Conservation (phyloP, 83 land plant species). For the Diphasiastrum complanatum region DNA sequence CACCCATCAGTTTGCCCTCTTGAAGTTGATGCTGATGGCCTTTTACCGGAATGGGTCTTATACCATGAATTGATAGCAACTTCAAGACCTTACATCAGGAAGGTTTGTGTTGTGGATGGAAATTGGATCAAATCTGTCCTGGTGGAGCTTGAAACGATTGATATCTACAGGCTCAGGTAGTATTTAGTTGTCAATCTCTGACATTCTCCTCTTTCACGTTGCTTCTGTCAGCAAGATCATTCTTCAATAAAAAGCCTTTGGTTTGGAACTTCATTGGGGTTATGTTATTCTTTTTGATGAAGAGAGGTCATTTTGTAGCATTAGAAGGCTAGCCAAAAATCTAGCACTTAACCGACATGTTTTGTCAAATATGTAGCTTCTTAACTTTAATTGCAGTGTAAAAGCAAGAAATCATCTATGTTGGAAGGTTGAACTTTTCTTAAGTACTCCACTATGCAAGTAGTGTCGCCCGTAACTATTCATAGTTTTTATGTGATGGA, state of each 20-base stretch:
- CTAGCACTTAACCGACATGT: too few relatives aligned
- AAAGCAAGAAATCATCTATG: too few relatives aligned
- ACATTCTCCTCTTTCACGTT: background rate
- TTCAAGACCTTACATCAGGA: slow-evolving; percentile 63
- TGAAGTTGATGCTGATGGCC: slow-evolving; percentile 76
- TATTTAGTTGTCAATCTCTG: background rate
- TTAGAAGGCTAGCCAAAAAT: too few relatives aligned
- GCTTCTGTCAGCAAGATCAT: background rate
- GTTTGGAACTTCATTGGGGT: too few relatives aligned
- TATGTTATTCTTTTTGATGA: too few relatives aligned
- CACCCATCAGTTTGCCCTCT: slow-evolving; percentile 78
- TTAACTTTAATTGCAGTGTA: too few relatives aligned
- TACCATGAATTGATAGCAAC: slow-evolving; percentile 86
- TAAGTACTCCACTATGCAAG: too few relatives aligned
- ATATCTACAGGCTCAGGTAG: slow-evolving; percentile 66
- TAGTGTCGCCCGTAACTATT: too few relatives aligned
- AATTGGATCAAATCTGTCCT: slow-evolving; percentile 69
- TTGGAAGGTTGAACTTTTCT: too few relatives aligned
- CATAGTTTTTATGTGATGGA: too few relatives aligned
- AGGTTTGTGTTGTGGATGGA: slow-evolving; percentile 78
- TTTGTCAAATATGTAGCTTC: too few relatives aligned
- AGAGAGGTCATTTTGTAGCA: too few relatives aligned
- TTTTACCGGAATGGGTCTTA: slow-evolving; percentile 75
- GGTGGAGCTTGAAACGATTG: slow-evolving; percentile 58
- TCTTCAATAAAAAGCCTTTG: background rate